These are phyloP conservation scores for Gloeopeniophorella convolvens DNA, from an alignment of 768 basidiomycete genomes.

Conservation along the genomic window DNA sequence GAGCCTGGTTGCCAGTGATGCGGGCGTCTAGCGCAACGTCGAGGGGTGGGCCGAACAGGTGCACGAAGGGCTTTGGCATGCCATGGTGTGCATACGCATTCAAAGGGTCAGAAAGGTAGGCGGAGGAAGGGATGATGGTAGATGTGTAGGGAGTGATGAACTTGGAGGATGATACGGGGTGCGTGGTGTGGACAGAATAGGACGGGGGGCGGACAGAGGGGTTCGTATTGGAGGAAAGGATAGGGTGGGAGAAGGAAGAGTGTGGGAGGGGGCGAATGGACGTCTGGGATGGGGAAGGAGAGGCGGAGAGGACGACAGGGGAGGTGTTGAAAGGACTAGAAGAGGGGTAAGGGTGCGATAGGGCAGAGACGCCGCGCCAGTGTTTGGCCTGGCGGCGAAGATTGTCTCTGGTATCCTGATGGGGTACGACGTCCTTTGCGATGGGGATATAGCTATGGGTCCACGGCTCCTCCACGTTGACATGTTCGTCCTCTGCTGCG, in stretches of 20 bases:
- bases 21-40: conserved; percentile 76
- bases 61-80: conserved; percentile 78
- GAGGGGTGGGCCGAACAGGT: conserved; percentile 69
- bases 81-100: conserved; percentile 85
- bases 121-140: conserved; percentile 55
- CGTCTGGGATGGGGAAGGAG: conserved; percentile 25
- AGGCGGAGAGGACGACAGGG: conserved; percentile 29
- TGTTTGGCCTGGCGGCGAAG: conserved; percentile 53
- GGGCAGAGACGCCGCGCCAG: conserved; percentile 66
- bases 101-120: conserved; percentile 72
- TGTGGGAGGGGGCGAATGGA: conserved; percentile 29
- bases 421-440: conserved; percentile 39
- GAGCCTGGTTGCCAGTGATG: conserved; percentile 53
- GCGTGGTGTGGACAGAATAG: conserved; percentile 60
- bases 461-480: conserved; percentile 45
- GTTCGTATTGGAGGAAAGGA: conserved; percentile 33
- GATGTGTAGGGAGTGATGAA: conserved; percentile 62
- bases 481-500: conserved; percentile 43
- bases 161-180: conserved; percentile 44
- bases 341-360: conserved; percentile 30
- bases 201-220: conserved; percentile 46
- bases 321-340: conserved; percentile 29
- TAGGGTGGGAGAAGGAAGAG: conserved; percentile 29
- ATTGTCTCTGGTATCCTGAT: conserved; percentile 39
- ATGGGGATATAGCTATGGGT: conserved; percentile 42